Percentiles rank a stretch among this genome's conserved stretches.
Evolutionary conservation across 2,329 filamentous ascomycete genomes (phyloP).

Genomic region (Cercospora nicotianae): DNA sequence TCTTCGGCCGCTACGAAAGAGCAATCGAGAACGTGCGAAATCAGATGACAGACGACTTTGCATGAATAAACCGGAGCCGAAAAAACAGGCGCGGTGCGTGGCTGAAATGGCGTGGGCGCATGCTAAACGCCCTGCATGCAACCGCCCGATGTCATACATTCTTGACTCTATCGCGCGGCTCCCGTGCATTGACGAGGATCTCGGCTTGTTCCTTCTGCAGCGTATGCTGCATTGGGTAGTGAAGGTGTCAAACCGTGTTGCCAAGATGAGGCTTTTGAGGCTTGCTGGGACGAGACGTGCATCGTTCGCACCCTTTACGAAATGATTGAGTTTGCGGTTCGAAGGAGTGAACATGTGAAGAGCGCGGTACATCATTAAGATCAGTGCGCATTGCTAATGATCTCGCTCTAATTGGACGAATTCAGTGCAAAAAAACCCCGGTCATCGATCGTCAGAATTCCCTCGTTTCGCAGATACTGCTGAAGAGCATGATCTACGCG

Average conservation of each 20-base stretch:
- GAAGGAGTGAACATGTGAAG: background rate
- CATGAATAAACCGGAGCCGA: background rate
- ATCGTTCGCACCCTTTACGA: background rate
- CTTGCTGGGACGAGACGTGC: background rate
- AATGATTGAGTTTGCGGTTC: background rate
- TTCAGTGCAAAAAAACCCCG: background rate
- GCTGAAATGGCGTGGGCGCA: background rate
- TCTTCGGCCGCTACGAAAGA: background rate
- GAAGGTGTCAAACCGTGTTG: background rate
- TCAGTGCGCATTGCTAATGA: background rate
- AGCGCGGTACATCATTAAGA: background rate
- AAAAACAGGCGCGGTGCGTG: background rate
- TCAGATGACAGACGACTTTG: background rate
- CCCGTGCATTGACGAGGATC: background rate
- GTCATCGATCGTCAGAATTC: background rate
- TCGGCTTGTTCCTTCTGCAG: background rate
- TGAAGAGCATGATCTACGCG: constrained; percentile 34
- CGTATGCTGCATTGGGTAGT: background rate
- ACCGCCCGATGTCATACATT: background rate
- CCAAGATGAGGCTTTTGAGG: background rate
- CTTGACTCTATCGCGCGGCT: background rate
- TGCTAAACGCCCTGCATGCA: background rate
- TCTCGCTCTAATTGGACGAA: background rate
- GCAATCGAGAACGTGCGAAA: background rate
- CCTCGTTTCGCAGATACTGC: constrained; percentile 43